These are phyloP conservation scores for Phytophthora litchii DNA, from an alignment of 352 stramenopile species.

Conservation along the genomic window DNA sequence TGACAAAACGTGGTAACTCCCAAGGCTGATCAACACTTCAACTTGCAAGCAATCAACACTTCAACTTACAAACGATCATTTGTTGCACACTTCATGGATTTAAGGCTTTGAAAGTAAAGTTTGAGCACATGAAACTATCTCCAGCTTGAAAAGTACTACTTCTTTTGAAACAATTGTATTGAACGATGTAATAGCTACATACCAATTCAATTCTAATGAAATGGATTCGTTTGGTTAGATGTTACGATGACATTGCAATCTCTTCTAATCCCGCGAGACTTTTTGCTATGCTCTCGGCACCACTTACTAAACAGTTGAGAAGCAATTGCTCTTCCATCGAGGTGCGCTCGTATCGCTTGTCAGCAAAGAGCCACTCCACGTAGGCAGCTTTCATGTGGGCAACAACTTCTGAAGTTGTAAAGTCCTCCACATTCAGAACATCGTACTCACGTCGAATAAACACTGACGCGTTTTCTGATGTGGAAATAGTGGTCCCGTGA, in stretches of 20 bases:
- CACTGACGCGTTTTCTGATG: conserved; percentile 18
- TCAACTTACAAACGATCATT: too few species aligned
- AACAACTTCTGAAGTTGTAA: conserved; percentile 39
- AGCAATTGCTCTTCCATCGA: conserved; percentile 51
- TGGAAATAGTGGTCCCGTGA: conserved; percentile 11
- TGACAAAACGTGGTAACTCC: too few species aligned
- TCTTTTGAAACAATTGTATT: too few species aligned
- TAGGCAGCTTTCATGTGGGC: conserved; percentile 38
- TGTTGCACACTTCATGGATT: too few species aligned
- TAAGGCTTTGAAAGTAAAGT: too few species aligned
- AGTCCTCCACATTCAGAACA: conserved; percentile 52
- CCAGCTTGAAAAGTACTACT: too few species aligned
- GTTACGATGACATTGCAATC: conserved; percentile 59
- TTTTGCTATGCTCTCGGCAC: conserved; percentile 58
- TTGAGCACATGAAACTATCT: too few species aligned
- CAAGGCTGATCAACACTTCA: too few species aligned
- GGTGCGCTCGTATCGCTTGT: conserved; percentile 33
- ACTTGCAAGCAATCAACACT: too few species aligned
- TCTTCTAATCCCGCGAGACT: conserved; percentile 64
- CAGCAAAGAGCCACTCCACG: conserved; percentile 37
- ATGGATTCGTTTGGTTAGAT: too few species aligned
- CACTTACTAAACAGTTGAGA: conserved; percentile 34
- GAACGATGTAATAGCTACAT: too few species aligned
- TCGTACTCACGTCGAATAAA: conserved; percentile 40
- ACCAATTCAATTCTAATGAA: too few species aligned